Evolutionary conservation across 257 asterid genomes (phyloP).

Genomic region (Perilla frutescens): DNA sequence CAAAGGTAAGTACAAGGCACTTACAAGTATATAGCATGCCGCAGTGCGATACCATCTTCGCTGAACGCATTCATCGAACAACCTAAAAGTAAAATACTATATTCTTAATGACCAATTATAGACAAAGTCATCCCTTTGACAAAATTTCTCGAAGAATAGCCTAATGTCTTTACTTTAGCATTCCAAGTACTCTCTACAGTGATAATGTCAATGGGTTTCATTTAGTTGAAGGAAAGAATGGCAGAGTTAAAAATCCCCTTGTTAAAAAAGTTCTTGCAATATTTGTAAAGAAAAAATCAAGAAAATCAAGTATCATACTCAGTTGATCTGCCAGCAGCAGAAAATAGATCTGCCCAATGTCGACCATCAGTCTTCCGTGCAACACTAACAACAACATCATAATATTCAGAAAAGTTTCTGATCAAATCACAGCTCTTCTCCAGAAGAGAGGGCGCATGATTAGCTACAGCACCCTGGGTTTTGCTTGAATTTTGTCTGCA

Average conservation of each 20-base stretch:
- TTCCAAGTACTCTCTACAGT: constrained; percentile 25
- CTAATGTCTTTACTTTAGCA: constrained; percentile 24
- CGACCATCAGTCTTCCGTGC: constrained; percentile 99
- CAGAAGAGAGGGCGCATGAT: constrained; percentile 68
- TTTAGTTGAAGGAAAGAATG: constrained; percentile 26
- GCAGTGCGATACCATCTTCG: constrained; percentile 77
- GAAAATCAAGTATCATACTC: constrained; percentile 66
- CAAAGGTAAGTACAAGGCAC: constrained; percentile 32
- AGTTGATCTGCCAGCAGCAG: constrained; percentile 96
- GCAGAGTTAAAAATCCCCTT: constrained; percentile 9
- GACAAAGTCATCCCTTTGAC: constrained; percentile 15
- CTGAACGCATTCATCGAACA: constrained; percentile 78
- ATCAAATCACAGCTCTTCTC: constrained; percentile 96
- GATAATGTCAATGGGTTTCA: constrained; percentile 25
- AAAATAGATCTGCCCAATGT: constrained; percentile 97
- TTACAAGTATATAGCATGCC: constrained; percentile 74
- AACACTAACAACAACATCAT: constrained; percentile 98
- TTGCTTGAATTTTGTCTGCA: constrained; percentile 77
- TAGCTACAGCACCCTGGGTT: constrained; percentile 55
- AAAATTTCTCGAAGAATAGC: constrained; percentile 16
- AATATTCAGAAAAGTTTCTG: constrained; percentile 90
- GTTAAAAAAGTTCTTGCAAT: constrained; percentile 14
- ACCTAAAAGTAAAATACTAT: constrained; percentile 44
- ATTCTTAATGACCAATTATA: constrained; percentile 32
- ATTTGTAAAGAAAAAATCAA: constrained; percentile 22